Conservation (phyloP, 2,329 filamentous ascomycete genomes). For the Penicillium rolfsii region DNA sequence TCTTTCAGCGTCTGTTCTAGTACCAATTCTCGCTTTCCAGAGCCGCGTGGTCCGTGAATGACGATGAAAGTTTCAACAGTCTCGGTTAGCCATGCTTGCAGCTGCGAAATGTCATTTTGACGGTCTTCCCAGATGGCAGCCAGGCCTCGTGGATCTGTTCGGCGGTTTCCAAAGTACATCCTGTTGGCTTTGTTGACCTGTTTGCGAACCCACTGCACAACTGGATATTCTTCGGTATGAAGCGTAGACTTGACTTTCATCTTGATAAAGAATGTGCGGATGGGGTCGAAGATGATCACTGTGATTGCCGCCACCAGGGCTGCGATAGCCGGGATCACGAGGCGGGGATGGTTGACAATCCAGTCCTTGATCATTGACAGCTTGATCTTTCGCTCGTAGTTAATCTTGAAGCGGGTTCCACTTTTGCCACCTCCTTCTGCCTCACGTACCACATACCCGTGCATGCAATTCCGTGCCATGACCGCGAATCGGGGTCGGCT, state of each 20-base stretch:
- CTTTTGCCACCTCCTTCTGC: conserved; percentile 71
- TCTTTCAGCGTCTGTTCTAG: conserved; percentile 79
- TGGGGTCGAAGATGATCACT: conserved; percentile 89
- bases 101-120: conserved; percentile 76
- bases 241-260: conserved; percentile 79
- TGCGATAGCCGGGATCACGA: conserved; percentile 81
- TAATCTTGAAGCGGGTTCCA: conserved; percentile 77
- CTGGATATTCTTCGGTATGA: conserved; percentile 69
- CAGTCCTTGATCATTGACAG: conserved; percentile 82
- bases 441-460: conserved; percentile 75
- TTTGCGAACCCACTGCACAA: conserved; percentile 80
- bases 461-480: conserved; percentile 89
- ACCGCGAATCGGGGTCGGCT: conserved; percentile 72
- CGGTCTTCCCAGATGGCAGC: conserved; percentile 86
- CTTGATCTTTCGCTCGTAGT: conserved; percentile 79
- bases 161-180: conserved; percentile 48
- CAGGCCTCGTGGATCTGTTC: conserved; percentile 69
- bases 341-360: conserved; percentile 81
- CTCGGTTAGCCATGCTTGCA: conserved; percentile 84
- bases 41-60: conserved; percentile 87
- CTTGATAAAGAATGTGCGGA: conserved; percentile 90
- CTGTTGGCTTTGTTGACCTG: conserved; percentile 56
- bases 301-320: conserved; percentile 81
- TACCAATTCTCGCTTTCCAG: conserved; percentile 86
- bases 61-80: conserved; percentile 91